Evolutionary conservation across 768 basidiomycete genomes (phyloP).

Genomic region (Lentinula raphanica): DNA sequence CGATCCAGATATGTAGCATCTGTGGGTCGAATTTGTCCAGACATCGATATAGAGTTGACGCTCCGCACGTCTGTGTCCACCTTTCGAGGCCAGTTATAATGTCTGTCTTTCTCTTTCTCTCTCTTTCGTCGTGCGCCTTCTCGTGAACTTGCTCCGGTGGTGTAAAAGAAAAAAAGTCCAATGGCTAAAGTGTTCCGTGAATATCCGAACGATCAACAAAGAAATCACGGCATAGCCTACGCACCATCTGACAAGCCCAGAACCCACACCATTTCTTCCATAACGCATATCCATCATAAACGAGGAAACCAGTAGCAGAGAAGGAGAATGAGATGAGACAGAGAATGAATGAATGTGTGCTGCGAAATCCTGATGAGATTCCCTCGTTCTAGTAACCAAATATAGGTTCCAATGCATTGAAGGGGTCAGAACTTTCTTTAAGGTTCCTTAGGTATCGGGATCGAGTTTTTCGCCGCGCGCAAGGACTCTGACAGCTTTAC

Average conservation of each 20-base stretch:
- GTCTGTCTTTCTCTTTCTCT: too few species aligned
- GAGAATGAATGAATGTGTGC: not conserved
- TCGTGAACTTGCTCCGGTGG: too few species aligned
- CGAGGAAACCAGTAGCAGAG: not conserved
- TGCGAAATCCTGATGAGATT: not conserved
- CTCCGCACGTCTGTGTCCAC: too few species aligned
- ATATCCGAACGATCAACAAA: too few species aligned
- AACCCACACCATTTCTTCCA: not conserved
- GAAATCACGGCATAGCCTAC: too few species aligned
- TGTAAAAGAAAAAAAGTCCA: not conserved
- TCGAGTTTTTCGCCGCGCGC: conserved; percentile 85
- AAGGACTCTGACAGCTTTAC: conserved; percentile 71
- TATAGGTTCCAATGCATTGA: not conserved
- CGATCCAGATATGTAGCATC: too few species aligned
- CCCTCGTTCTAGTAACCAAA: not conserved
- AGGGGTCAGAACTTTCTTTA: too few species aligned
- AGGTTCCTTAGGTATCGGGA: conserved; percentile 25
- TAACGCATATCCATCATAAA: not conserved
- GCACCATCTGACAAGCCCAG: not conserved
- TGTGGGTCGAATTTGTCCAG: too few species aligned
- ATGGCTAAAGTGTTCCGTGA: too few species aligned
- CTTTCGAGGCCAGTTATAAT: too few species aligned
- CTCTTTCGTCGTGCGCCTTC: too few species aligned
- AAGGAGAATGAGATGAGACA: not conserved
- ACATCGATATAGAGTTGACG: too few species aligned